These are phyloP conservation scores for Penicillium glabrum DNA, from an alignment of 2,329 filamentous ascomycete species.

Conservation along the genomic window DNA sequence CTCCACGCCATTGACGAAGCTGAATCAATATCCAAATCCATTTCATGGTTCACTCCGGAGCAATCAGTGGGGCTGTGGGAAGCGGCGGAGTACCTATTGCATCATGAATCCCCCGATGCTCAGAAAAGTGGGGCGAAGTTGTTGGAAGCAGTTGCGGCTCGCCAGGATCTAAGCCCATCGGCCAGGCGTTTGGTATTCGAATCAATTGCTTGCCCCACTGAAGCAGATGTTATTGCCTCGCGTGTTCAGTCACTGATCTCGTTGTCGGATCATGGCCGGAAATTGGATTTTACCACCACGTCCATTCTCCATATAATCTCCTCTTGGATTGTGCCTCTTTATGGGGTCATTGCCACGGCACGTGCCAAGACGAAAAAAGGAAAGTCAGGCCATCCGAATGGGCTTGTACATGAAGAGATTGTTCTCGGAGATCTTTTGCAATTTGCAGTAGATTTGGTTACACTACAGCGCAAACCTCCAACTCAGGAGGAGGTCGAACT, in stretches of 20 bases:
- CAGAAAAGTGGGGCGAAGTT: constrained; percentile 36
- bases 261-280: constrained; percentile 45
- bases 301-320: constrained; percentile 42
- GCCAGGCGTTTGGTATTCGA: constrained; percentile 37
- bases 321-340: constrained; percentile 40
- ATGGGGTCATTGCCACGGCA: constrained; percentile 35
- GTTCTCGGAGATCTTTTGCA: constrained; percentile 41
- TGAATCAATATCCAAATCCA: constrained; percentile 31
- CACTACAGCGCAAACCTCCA: constrained; percentile 40
- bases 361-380: constrained; percentile 40
- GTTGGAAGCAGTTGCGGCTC: constrained; percentile 37
- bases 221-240: constrained; percentile 38
- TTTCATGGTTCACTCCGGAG: constrained; percentile 40
- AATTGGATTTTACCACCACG: constrained; percentile 40
- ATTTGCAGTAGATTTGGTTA: constrained; percentile 44
- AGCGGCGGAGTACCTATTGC: constrained; percentile 38
- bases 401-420: constrained; percentile 34
- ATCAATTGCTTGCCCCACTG: constrained; percentile 34
- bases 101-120: constrained; percentile 37
- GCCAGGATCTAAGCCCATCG: constrained; percentile 40
- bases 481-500: constrained; percentile 35
- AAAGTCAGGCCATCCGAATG: constrained; percentile 33
- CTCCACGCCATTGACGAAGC: constrained; percentile 40
- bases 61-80: constrained; percentile 43
- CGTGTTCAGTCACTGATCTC: constrained; percentile 41